Evolutionary conservation across 768 basidiomycete species (phyloP).

Genomic region (Rhizopogon vesiculosus): DNA sequence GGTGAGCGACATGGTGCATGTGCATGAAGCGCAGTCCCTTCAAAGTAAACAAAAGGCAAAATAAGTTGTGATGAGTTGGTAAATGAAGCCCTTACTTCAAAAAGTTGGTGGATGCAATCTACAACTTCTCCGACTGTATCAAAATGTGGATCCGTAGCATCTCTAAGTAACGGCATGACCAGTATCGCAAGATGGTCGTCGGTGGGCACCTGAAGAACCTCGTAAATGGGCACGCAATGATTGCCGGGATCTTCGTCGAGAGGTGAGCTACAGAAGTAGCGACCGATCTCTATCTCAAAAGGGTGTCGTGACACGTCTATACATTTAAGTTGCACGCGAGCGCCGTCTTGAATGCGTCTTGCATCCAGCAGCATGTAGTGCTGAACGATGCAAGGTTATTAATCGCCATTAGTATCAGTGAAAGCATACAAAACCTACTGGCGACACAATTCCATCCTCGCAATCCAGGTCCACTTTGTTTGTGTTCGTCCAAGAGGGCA

Average conservation of each 20-base stretch:
- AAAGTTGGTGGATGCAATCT: slow-evolving; percentile 16
- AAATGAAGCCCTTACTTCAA: slow-evolving; percentile 11
- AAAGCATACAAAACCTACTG: neutral
- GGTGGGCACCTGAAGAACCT: slow-evolving; percentile 5
- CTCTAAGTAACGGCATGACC: slow-evolving; percentile 19
- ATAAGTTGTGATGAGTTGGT: neutral
- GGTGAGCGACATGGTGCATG: slow-evolving; percentile 30
- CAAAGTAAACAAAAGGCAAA: neutral
- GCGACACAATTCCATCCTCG: neutral
- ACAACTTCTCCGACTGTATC: slow-evolving; percentile 18
- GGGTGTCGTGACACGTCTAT: slow-evolving; percentile 6
- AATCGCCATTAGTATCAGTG: neutral
- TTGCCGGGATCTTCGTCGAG: slow-evolving; percentile 6
- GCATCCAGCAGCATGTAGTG: slow-evolving; percentile 19
- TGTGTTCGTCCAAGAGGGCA: slow-evolving; percentile 15
- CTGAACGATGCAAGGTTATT: neutral
- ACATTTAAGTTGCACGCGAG: slow-evolving; percentile 23
- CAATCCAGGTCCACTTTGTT: neutral
- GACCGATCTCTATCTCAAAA: slow-evolving; percentile 13
- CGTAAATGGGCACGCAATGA: slow-evolving; percentile 19
- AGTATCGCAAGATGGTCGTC: slow-evolving; percentile 8
- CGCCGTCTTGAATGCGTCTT: slow-evolving; percentile 15
- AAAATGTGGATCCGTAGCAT: slow-evolving; percentile 11
- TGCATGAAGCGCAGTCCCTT: slow-evolving; percentile 37
- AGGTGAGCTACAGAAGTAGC: slow-evolving; percentile 6